phyloP scores from a whole-genome alignment of 176 grass and related monocot genomes.

The Sorghum bicolor region DNA sequence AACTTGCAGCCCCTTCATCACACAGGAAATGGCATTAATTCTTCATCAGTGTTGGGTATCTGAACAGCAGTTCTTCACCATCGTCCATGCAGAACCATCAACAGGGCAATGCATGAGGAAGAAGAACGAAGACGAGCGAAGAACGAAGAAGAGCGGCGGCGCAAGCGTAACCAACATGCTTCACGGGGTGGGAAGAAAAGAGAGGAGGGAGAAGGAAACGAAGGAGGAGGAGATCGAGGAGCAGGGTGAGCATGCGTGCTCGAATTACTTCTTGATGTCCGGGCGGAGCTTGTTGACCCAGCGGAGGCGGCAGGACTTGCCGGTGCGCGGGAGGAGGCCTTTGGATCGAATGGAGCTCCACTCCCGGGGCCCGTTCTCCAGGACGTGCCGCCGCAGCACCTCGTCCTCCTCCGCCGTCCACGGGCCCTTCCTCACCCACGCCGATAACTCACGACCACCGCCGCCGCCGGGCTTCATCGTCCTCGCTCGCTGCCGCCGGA shows the following conservation, averaged over 20 bases:
- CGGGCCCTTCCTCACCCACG: constrained; percentile 50
- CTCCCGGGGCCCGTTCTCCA: constrained; percentile 18
- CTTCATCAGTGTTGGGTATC: too few relatives aligned
- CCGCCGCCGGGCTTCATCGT: constrained; percentile 8
- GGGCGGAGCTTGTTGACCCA: constrained; percentile 68
- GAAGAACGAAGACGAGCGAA: background rate
- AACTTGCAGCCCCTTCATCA: constrained; percentile 39
- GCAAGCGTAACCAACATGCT: too few relatives aligned
- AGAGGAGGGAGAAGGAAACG: too few relatives aligned
- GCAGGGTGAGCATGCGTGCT: background rate
- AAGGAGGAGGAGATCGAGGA: background rate
- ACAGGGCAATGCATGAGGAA: background rate
- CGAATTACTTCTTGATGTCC: constrained; percentile 43
- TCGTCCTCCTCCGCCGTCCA: constrained; percentile 61
- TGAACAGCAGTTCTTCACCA: too few relatives aligned
- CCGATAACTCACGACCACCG: background rate
- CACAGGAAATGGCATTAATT: background rate
- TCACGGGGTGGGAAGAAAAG: too few relatives aligned
- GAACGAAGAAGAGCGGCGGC: too few relatives aligned
- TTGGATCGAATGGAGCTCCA: constrained; percentile 64
- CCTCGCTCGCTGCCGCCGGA: background rate
- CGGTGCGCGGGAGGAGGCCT: constrained; percentile 39
- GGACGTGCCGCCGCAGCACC: constrained; percentile 52
- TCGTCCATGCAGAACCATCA: background rate
- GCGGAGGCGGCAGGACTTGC: constrained; percentile 59